Evolutionary conservation across 1,284 basidiomycete species (phyloP), one percentile per base, ranked within the genome.

Genomic region (Apiotrichum sp.): DNA sequence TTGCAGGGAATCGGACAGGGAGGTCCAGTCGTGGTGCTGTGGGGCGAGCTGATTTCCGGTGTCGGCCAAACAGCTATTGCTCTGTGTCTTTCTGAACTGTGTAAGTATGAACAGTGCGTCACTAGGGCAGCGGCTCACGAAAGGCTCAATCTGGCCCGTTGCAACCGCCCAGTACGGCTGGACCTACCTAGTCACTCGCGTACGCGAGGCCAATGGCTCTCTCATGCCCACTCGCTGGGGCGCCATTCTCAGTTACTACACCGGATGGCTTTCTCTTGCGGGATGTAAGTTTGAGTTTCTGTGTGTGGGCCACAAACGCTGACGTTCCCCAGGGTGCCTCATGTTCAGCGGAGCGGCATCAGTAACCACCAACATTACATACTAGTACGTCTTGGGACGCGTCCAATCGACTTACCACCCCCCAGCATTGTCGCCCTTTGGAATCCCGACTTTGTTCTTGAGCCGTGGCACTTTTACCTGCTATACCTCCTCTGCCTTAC

Each of bases 321-420:
- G 14, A 32, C 43, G 14, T 33, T 6, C 36, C 36, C 10, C 50
- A 52, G 50, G 50, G 50, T 52, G 50, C 42, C 32, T 52, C 43
- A 52, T 52, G 50, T 52, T 38, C 43, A 44, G 42, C 35, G 42
- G 50, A 6, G 43, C 50, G 3, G 50, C 42, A 3, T 38, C 34
- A 6, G 50, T 52, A n/a, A 52, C 50, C 1, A 52, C 50, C n/a
- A 52, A 52, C 50, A 36, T 52, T 16, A 52, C 50, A 3, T 52
- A 36, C 34, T 44, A 52, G 47, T 48, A 33, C n/a, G 47, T 22
- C 36, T 13, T 13, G 8, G 9, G 13, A 8, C 8, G 9, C 36
- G 9, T 13, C 8, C 13, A 9, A 8, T 38, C 36, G 9, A 38
- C 9, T 13, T 38, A 13, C 5, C 8, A 22, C 6, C 16, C 35